phyloP scores from a whole-genome alignment of 148 eudicot genomes.

The Camellia lanceoleosa region DNA sequence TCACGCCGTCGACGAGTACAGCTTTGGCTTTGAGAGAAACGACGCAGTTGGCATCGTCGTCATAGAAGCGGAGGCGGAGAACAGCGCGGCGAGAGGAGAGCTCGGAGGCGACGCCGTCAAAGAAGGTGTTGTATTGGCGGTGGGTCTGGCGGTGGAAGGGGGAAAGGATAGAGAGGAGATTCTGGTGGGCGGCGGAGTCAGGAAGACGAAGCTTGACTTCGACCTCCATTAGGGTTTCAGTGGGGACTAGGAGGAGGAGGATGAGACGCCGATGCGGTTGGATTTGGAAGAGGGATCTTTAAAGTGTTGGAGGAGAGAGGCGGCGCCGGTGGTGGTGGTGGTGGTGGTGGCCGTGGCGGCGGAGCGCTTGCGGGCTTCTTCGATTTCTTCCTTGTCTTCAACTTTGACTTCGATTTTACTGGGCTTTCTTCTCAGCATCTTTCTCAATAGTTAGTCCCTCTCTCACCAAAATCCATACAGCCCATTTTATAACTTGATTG shows the following conservation, averaged over 20 bases:
- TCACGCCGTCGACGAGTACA: constrained; percentile 55
- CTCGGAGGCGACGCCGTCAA: constrained; percentile 59
- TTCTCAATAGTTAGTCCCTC: neutral
- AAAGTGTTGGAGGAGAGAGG: constrained; percentile 71
- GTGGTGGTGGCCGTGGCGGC: constrained; percentile 39
- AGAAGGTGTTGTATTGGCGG: constrained; percentile 72
- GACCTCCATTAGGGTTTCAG: constrained; percentile 48
- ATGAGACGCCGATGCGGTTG: constrained; percentile 62
- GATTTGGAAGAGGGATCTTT: constrained; percentile 44
- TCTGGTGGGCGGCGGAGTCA: constrained; percentile 40
- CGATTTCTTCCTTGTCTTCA: constrained; percentile 84
- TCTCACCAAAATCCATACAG: neutral
- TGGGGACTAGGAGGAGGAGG: constrained; percentile 13
- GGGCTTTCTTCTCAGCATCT: constrained; percentile 71
- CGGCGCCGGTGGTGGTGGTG: constrained; percentile 32
- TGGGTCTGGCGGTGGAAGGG: constrained; percentile 52
- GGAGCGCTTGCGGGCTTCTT: constrained; percentile 55
- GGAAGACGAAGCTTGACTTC: constrained; percentile 77
- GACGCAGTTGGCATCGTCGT: constrained; percentile 60
- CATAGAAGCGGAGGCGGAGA: constrained; percentile 76
- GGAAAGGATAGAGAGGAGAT: constrained; percentile 47
- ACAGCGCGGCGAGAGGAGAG: constrained; percentile 64
- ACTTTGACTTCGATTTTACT: constrained; percentile 67
- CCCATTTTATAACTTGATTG: too few relatives aligned
- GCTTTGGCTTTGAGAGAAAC: constrained; percentile 67